These are phyloP conservation scores for Pisolithus tinctorius DNA, from an alignment of 768 basidiomycete species.

Conservation along the genomic window DNA sequence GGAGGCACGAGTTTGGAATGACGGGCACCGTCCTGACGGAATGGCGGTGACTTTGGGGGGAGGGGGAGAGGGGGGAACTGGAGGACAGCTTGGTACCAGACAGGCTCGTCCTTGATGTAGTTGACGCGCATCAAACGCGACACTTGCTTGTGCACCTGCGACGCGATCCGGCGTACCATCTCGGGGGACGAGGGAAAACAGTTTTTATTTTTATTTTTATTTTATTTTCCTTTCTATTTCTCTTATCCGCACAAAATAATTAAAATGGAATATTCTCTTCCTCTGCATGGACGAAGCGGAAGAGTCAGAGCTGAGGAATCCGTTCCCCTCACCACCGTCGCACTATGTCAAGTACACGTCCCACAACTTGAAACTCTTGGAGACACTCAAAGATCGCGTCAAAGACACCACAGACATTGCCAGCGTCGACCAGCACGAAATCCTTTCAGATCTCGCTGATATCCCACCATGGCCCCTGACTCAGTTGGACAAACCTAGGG, in stretches of 20 bases:
- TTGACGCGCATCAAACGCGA: slow-evolving; percentile 70
- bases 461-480: slow-evolving; percentile 72
- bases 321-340: slow-evolving; percentile 85
- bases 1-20: slow-evolving; percentile 26
- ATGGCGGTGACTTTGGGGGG: slow-evolving; percentile 65
- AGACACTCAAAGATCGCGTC: slow-evolving; percentile 50
- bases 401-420: slow-evolving; percentile 32
- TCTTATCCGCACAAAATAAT: too few relatives aligned
- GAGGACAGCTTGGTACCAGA: slow-evolving; percentile 81
- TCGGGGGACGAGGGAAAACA: neutral
- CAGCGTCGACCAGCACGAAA: slow-evolving; percentile 48
- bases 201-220: neutral
- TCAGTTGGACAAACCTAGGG: slow-evolving; percentile 78
- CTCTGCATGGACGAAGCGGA: slow-evolving; percentile 44
- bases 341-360: slow-evolving; percentile 74
- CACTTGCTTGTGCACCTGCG: slow-evolving; percentile 84
- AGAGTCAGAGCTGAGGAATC: slow-evolving; percentile 72
- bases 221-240: neutral
- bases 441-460: slow-evolving; percentile 64
- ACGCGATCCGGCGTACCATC: slow-evolving; percentile 78
- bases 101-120: slow-evolving; percentile 58
- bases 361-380: slow-evolving; percentile 65
- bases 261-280: neutral
- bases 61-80: slow-evolving; percentile 84
- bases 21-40: slow-evolving; percentile 43